Percentiles rank a stretch among this genome's conserved stretches.
Evolutionary conservation across 1,284 basidiomycete species (phyloP).

Genomic region (Ustilago curta): DNA sequence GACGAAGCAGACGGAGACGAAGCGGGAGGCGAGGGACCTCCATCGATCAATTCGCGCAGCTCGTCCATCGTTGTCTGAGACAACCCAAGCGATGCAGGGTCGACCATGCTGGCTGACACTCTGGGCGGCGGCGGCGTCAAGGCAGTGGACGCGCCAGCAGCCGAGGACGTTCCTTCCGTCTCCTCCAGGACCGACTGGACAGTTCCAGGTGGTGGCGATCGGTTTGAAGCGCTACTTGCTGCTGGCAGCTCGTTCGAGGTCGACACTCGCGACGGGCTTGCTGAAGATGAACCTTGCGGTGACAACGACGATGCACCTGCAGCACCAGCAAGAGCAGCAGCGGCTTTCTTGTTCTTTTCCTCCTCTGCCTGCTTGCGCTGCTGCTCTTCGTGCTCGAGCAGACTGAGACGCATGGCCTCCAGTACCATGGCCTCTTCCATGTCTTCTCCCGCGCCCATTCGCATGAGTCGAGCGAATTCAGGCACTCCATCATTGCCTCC

Average conservation of each 20-base stretch:
- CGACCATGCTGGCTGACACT: conserved; percentile 15
- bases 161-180: conserved; percentile 7
- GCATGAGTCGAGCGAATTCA: conserved; percentile 86
- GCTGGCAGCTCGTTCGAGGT: conserved; percentile 9
- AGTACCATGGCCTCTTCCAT: conserved; percentile 97
- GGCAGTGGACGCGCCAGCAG: background rate
- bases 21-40: conserved; percentile 28
- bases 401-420: conserved; percentile 96
- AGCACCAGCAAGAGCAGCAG: conserved; percentile 6
- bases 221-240: conserved; percentile 9
- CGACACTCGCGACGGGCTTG: conserved; percentile 16
- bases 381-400: conserved; percentile 82
- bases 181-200: conserved; percentile 44
- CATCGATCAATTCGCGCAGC: conserved; percentile 59
- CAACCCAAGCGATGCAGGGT: conserved; percentile 45
- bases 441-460: conserved; percentile 82
- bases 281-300: conserved; percentile 6
- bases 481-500: conserved; percentile 30
- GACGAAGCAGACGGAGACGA: conserved; percentile 23
- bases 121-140: background rate
- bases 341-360: conserved; percentile 44
- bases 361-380: conserved; percentile 68
- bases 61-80: conserved; percentile 57
- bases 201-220: background rate
- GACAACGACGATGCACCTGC: conserved; percentile 1